Evolutionary conservation across 768 basidiomycete genomes (phyloP).

Genomic region (Mycena vitilis): DNA sequence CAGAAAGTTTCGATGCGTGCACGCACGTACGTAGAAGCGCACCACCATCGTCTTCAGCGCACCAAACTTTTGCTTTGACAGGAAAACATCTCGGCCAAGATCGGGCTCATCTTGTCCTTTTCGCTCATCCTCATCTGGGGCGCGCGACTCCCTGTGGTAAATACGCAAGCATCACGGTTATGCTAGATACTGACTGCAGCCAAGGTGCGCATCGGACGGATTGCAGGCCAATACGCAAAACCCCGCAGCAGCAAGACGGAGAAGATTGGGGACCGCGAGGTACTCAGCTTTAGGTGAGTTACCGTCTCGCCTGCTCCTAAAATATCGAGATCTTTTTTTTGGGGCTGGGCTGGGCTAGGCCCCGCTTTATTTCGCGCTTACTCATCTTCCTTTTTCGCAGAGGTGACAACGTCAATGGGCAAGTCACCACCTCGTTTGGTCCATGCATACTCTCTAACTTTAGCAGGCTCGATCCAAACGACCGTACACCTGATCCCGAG

Average conservation of each 20-base stretch:
- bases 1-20: slow-evolving; percentile 94
- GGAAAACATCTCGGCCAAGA: slow-evolving; percentile 90
- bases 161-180: slow-evolving; percentile 33
- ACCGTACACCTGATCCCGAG: slow-evolving; percentile 91
- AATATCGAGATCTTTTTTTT: no score
- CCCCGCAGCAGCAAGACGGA: slow-evolving; percentile 90
- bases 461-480: slow-evolving; percentile 72
- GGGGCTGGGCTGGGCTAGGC: background rate
- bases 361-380: background rate
- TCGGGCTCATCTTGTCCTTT: slow-evolving; percentile 93
- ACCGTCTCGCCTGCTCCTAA: background rate
- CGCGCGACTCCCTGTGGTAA: slow-evolving; percentile 89
- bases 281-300: slow-evolving; percentile 86
- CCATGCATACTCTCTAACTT: slow-evolving; percentile 25
- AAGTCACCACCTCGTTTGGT: slow-evolving; percentile 37
- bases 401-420: slow-evolving; percentile 98
- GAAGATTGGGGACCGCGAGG: slow-evolving; percentile 77
- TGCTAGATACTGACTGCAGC: slow-evolving; percentile 7
- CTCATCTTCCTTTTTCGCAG: slow-evolving; percentile 50
- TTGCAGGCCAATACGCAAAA: slow-evolving; percentile 97
- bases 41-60: no score
- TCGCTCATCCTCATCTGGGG: slow-evolving; percentile 96
- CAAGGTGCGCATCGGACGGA: slow-evolving; percentile 86
- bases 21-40: slow-evolving; percentile 84
- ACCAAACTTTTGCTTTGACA: slow-evolving; percentile 47